These are phyloP conservation scores for Hygrophila difformis DNA, from an alignment of 257 asterid species.

Conservation along the genomic window DNA sequence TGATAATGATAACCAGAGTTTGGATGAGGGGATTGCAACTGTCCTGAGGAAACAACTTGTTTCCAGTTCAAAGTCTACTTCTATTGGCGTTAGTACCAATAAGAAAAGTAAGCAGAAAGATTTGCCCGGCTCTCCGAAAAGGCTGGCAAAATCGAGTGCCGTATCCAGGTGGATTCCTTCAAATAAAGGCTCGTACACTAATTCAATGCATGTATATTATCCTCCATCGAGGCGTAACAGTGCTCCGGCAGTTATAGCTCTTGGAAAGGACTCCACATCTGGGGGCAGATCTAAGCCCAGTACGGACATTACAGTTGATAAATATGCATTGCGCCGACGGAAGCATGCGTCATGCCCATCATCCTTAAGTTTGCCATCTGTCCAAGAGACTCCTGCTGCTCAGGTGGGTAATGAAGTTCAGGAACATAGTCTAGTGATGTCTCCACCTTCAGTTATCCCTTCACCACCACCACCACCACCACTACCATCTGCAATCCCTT, in stretches of 20 bases:
- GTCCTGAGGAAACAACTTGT: slow-evolving; percentile 36
- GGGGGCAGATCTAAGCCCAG: slow-evolving; percentile 51
- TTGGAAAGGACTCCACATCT: slow-evolving; percentile 47
- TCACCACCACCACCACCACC: slow-evolving; percentile 19
- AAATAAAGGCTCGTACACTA: too few species aligned
- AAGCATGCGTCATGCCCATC: slow-evolving; percentile 42
- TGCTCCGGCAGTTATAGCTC: slow-evolving; percentile 72
- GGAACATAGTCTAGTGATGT: slow-evolving; percentile 21
- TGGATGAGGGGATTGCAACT: slow-evolving; percentile 45
- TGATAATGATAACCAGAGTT: slow-evolving; percentile 43
- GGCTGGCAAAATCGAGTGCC: slow-evolving; percentile 73
- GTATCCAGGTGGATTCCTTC: slow-evolving; percentile 92
- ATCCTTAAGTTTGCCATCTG: slow-evolving; percentile 28
- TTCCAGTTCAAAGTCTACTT: slow-evolving; percentile 38
- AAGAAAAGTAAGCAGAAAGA: slow-evolving; percentile 64
- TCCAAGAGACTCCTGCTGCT: slow-evolving; percentile 25
- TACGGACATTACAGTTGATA: slow-evolving; percentile 27
- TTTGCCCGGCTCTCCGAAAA: slow-evolving; percentile 28
- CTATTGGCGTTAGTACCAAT: slow-evolving; percentile 40
- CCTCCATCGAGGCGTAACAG: slow-evolving; percentile 88
- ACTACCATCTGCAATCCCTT: slow-evolving; percentile 18
- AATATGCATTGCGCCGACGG: slow-evolving; percentile 29
- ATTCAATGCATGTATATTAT: slow-evolving; percentile 91
- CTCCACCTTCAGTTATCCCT: slow-evolving; percentile 18
- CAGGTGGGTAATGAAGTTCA: slow-evolving; percentile 28